Base-by-base conservation (phyloP, 148 eudicot genomes). In the Fallopia convolvulus region DNA sequence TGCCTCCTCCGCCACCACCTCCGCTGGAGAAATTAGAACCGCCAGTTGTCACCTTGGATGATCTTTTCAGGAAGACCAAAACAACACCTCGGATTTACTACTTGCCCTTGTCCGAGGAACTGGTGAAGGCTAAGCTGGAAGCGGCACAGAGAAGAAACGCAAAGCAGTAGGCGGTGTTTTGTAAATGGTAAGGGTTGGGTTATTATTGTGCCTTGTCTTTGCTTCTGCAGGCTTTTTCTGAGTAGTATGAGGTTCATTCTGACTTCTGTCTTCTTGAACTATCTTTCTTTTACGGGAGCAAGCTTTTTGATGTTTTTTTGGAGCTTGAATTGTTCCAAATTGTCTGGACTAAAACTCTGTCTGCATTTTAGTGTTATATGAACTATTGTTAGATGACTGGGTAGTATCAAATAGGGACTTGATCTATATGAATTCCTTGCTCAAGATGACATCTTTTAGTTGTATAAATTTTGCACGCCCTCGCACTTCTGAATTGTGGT, bases 81-180 rank as follows among this genome's bases (percentile, higher is more conserved):
- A 88, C 94, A 33, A 88, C 88, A 14, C 99, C 99, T 32, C 86
- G 97, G 14, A 91, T 95, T 83, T 95, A 95, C 82, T 95, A 92
- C 85, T 79, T 92, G 76, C 97, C 97, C 6, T 81, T 95, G 83
- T 81, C 92, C 7, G 97, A 92, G 39, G 97, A 95, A 76, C 86
- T 87, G 87, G 97, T 95, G 78, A 81, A 85, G n/a, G 88, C 86
- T 21, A 86, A 83, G 81, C 80, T 83, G 32, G 84, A 83, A 77
- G 72, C 83, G 14, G 44, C 84, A 15, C 86, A 82, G 50, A 83
- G 82, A 60, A 89, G 81, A 77, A 83, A 84, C 75, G 65, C 78
- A 68, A 83, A 83, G 88, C 85, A 81, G 85, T 33, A 15, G 44
- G 18, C 10, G 15, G 70, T 3, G 81, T 65, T n/a, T 40, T 65